Conservation (phyloP, 768 basidiomycete species). For the Tricholoma sp. region DNA sequence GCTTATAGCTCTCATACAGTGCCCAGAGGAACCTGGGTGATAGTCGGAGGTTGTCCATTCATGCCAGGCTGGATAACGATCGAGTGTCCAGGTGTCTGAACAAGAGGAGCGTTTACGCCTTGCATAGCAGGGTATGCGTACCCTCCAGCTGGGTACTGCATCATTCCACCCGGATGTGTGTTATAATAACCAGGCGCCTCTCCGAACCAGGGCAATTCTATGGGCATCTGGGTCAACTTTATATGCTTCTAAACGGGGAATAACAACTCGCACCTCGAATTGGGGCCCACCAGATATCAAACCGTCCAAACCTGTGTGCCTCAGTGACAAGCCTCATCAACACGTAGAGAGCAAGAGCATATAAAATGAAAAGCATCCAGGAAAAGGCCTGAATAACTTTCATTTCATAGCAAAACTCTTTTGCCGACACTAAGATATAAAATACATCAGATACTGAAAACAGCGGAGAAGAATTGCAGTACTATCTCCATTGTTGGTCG, state of each 20-base stretch:
- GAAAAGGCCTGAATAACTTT: constrained; percentile 75
- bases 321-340: constrained; percentile 51
- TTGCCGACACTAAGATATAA: constrained; percentile 41
- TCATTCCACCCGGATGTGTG: constrained; percentile 23
- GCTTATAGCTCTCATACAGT: not conserved
- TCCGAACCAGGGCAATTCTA: constrained; percentile 74
- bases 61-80: constrained; percentile 64
- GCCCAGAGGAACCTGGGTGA: constrained; percentile 52
- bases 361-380: constrained; percentile 59
- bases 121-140: constrained; percentile 28
- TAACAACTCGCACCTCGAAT: constrained; percentile 36
- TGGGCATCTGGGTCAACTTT: not conserved
- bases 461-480: constrained; percentile 17
- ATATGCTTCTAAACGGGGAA: not conserved
- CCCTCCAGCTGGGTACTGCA: constrained; percentile 21
- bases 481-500: constrained; percentile 55
- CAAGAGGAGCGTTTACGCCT: constrained; percentile 24
- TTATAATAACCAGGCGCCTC: constrained; percentile 64
- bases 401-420: constrained; percentile 71
- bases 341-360: constrained; percentile 45
- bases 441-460: constrained; percentile 2
- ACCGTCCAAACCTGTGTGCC: constrained; percentile 50
- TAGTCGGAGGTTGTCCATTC: constrained; percentile 53
- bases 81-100: constrained; percentile 47
- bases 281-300: constrained; percentile 53